Conservation (phyloP, 2,329 filamentous ascomycete genomes). For the Exophiala viscosa region DNA sequence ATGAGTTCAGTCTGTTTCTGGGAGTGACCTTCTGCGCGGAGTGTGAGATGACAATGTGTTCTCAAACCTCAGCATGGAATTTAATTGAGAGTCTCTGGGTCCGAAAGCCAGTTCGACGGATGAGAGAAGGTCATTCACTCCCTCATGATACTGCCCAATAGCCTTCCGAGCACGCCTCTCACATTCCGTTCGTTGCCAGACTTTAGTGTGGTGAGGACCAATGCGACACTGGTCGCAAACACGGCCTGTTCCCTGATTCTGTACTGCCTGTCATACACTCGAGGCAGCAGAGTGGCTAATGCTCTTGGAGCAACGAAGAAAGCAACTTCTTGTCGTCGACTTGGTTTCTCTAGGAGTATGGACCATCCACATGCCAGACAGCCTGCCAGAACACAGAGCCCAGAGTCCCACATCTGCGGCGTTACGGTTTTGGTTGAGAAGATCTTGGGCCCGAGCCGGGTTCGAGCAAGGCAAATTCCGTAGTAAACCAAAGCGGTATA, state of each 20-base stretch:
- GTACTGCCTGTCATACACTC: conserved; percentile 57
- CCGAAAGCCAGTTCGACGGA: neutral
- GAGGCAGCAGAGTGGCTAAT: conserved; percentile 68
- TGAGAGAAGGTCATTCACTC: conserved; percentile 3
- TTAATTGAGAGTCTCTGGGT: no score
- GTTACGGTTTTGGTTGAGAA: conserved; percentile 53
- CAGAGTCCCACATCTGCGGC: conserved; percentile 55
- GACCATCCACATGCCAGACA: conserved; percentile 79
- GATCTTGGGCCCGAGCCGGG: conserved; percentile 66
- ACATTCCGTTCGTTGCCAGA: conserved; percentile 12
- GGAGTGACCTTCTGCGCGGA: no score
- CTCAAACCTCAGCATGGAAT: no score
- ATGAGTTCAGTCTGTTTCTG: no score
- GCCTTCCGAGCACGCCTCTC: conserved; percentile 25
- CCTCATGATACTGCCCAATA: conserved; percentile 24
- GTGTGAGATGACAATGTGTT: no score
- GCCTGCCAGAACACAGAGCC: conserved; percentile 66
- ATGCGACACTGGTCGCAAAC: conserved; percentile 27
- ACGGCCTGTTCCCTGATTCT: conserved; percentile 28
- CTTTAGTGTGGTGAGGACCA: conserved; percentile 19
- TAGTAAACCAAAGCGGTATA: conserved; percentile 84
- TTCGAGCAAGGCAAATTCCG: conserved; percentile 73
- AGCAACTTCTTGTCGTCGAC: conserved; percentile 68
- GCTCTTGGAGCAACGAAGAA: conserved; percentile 79
- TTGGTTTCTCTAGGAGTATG: conserved; percentile 64